Percentiles rank a stretch among this genome's conserved stretches.
Conservation (phyloP, 495 filamentous ascomycete species). For the Aspergillus saccharolyticus region DNA sequence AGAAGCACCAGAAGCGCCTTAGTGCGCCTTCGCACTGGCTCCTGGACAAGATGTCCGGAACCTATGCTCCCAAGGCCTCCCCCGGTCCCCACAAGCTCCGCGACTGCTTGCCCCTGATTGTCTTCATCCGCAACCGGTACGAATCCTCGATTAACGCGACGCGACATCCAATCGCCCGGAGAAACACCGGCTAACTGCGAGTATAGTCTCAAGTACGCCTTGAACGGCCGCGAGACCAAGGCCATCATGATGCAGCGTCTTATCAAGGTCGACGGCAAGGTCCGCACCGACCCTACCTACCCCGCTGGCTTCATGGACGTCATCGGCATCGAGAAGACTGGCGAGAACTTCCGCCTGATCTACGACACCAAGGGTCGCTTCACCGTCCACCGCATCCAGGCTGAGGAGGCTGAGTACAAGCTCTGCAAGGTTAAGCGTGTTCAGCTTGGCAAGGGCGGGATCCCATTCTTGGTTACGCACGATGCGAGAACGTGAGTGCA, state of each 20-base stretch:
- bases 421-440: conserved; percentile 99
- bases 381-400: conserved; percentile 98
- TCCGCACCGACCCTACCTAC: conserved; percentile 97
- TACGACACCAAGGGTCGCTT: conserved; percentile 99
- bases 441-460: conserved; percentile 96
- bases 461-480: conserved; percentile 99
- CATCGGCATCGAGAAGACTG: conserved; percentile 98
- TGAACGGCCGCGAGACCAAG: conserved; percentile 96
- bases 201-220: conserved; percentile 90
- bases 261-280: conserved; percentile 98
- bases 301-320: conserved; percentile 99
- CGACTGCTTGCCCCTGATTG: conserved; percentile 97
- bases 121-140: conserved; percentile 93
- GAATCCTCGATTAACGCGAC: conserved; percentile 2
- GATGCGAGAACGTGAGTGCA: conserved; percentile 99
- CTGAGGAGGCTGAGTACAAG: conserved; percentile 98
- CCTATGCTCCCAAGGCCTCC: conserved; percentile 93
- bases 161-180: conserved; percentile 3
- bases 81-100: conserved; percentile 98
- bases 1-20: conserved; percentile 99
- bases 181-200: neutral
- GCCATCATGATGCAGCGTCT: conserved; percentile 99
- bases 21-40: conserved; percentile 99
- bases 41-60: conserved; percentile 96
- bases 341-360: conserved; percentile 98